phyloP scores from a whole-genome alignment of 306 rosid genomes.

The Ormosia semicastrata region DNA sequence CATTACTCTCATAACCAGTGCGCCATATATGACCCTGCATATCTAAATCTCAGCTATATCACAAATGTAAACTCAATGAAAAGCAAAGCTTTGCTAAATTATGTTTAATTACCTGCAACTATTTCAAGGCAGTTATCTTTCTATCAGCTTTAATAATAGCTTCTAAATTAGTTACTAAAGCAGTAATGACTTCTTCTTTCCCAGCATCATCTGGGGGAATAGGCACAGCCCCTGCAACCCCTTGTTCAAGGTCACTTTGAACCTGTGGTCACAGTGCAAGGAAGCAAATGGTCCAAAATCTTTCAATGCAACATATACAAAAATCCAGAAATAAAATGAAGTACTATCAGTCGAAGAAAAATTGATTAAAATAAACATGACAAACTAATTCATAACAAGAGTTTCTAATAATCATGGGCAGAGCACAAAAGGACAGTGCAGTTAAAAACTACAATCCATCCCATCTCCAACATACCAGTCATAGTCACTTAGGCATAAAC shows the following conservation, averaged over 20 bases:
- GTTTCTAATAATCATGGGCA: neutral
- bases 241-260: slow-evolving; percentile 76
- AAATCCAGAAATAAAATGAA: neutral
- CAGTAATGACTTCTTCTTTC: slow-evolving; percentile 57
- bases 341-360: neutral
- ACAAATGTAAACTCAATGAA: slow-evolving; percentile 13
- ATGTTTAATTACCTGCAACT: slow-evolving; percentile 52
- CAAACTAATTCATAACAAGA: neutral
- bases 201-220: slow-evolving; percentile 53
- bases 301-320: neutral
- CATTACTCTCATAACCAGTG: slow-evolving; percentile 80
- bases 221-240: slow-evolving; percentile 67
- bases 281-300: neutral
- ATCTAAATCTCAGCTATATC: slow-evolving; percentile 29
- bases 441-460: neutral
- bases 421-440: neutral
- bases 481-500: neutral
- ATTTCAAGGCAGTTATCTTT: slow-evolving; percentile 66
- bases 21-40: slow-evolving; percentile 95
- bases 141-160: slow-evolving; percentile 83
- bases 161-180: slow-evolving; percentile 75
- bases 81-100: neutral
- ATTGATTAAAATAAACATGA: neutral
- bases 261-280: slow-evolving; percentile 35
- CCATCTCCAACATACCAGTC: neutral